Evolutionary conservation across 2,329 filamentous ascomycete species (phyloP).

Genomic region (Colletotrichum orchidophilum): DNA sequence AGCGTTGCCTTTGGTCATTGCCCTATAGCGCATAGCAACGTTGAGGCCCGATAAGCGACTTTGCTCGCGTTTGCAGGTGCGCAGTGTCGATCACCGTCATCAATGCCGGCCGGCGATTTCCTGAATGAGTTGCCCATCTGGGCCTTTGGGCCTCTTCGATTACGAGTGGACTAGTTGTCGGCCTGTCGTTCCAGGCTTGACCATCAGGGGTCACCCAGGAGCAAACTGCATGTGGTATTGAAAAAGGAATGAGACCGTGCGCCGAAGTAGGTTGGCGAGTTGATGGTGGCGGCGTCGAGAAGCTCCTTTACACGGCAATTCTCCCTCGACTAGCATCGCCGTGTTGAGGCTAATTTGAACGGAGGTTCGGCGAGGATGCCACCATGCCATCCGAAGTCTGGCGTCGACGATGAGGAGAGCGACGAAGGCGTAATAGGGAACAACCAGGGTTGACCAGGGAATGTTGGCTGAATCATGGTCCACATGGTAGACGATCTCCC

Average conservation of each 20-base stretch:
- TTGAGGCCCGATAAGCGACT: not conserved
- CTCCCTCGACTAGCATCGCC: not conserved
- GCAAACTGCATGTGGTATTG: slow-evolving; percentile 9
- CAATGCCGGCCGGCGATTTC: not conserved
- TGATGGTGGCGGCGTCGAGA: slow-evolving; percentile 25
- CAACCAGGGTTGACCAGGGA: slow-evolving; percentile 24
- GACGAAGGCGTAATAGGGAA: not conserved
- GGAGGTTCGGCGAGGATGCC: slow-evolving; percentile 9
- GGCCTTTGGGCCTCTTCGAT: not conserved
- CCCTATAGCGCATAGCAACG: not conserved
- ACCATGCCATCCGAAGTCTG: slow-evolving; percentile 27
- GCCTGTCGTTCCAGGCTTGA: slow-evolving; percentile 16
- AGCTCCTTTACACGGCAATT: slow-evolving; percentile 11
- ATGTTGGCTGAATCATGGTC: slow-evolving; percentile 5
- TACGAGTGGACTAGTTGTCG: not conserved
- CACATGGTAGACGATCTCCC: slow-evolving; percentile 32
- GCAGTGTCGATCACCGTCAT: slow-evolving; percentile 14
- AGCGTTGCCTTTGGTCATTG: not conserved
- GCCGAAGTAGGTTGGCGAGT: not conserved
- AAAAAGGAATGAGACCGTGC: slow-evolving; percentile 12
- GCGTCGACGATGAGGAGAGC: not conserved
- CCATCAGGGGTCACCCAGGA: not conserved
- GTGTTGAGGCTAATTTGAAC: not conserved
- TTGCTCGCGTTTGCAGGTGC: not conserved
- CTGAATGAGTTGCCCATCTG: not conserved